phyloP scores from a whole-genome alignment of 2,329 filamentous ascomycete species.

The Nannizziopsis barbatae region DNA sequence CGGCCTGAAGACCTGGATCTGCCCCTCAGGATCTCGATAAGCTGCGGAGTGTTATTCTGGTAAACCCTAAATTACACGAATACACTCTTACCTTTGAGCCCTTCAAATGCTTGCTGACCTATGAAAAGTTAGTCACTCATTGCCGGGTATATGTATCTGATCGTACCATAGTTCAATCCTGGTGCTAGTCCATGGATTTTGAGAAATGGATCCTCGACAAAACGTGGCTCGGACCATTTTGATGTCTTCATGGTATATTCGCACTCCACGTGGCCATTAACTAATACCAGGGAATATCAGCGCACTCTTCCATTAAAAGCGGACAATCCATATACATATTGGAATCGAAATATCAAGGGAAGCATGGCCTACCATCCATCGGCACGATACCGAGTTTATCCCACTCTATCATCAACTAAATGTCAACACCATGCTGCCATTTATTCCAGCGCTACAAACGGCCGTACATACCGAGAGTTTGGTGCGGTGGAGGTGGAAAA shows the following conservation, averaged over 20 bases:
- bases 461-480: no score
- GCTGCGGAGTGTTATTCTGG: constrained; percentile 17
- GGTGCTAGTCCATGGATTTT: constrained; percentile 46
- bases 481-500: no score
- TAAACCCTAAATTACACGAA: not conserved
- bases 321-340: no score
- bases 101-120: constrained; percentile 45
- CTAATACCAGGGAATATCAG: constrained; percentile 21
- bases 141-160: not conserved
- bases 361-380: no score
- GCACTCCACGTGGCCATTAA: constrained; percentile 47
- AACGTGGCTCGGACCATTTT: constrained; percentile 43
- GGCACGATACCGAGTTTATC: no score
- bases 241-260: constrained; percentile 41
- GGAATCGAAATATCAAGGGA: no score
- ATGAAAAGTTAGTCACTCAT: not conserved
- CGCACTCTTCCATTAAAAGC: no score
- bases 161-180: constrained; percentile 39
- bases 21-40: constrained; percentile 15
- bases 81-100: constrained; percentile 33
- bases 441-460: no score
- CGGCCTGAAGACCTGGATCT: constrained; percentile 27
- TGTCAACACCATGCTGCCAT: no score
- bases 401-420: no score
- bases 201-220: constrained; percentile 43